Conservation (phyloP, 352 stramenopile species). For the Globisporangium radiosum region DNA sequence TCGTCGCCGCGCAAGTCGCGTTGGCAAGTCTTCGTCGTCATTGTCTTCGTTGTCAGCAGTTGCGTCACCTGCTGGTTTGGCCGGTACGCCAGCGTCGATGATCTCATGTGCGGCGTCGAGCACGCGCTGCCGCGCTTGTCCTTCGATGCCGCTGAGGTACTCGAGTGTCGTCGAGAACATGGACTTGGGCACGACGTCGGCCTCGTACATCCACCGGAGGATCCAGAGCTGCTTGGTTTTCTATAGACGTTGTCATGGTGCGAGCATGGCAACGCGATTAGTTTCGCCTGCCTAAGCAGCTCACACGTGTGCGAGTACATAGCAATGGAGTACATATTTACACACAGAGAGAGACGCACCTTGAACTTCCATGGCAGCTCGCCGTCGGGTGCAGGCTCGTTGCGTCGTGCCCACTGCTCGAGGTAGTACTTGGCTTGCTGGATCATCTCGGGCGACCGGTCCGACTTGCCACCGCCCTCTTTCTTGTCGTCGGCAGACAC, state of each 20-base stretch:
- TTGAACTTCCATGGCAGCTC: constrained; percentile 81
- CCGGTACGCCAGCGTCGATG: constrained; percentile 52
- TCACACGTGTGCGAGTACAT: neutral
- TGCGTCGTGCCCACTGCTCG: constrained; percentile 59
- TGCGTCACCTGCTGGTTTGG: constrained; percentile 19
- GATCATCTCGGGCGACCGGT: constrained; percentile 73
- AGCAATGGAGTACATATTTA: too few species aligned
- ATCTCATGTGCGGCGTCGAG: constrained; percentile 62
- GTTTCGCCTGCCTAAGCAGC: neutral
- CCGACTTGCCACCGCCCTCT: constrained; percentile 53
- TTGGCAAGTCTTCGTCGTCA: constrained; percentile 46
- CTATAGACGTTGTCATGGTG: constrained; percentile 11
- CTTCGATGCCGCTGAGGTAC: constrained; percentile 68
- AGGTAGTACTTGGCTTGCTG: constrained; percentile 80
- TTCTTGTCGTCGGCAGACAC: constrained; percentile 16
- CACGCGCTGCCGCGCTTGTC: constrained; percentile 60
- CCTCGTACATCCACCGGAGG: constrained; percentile 77
- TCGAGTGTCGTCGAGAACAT: constrained; percentile 71
- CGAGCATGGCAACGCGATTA: neutral
- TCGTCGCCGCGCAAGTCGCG: constrained; percentile 53
- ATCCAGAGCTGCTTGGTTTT: constrained; percentile 85
- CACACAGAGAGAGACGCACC: constrained; percentile 15
- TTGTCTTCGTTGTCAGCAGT: constrained; percentile 15
- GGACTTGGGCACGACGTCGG: constrained; percentile 72
- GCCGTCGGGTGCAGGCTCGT: constrained; percentile 41